A percentile compares a stretch with the other conserved stretches of the same genome.
These are phyloP conservation scores for Cornus controversa DNA, from an alignment of 148 eudicot species.

Conservation along the genomic window DNA sequence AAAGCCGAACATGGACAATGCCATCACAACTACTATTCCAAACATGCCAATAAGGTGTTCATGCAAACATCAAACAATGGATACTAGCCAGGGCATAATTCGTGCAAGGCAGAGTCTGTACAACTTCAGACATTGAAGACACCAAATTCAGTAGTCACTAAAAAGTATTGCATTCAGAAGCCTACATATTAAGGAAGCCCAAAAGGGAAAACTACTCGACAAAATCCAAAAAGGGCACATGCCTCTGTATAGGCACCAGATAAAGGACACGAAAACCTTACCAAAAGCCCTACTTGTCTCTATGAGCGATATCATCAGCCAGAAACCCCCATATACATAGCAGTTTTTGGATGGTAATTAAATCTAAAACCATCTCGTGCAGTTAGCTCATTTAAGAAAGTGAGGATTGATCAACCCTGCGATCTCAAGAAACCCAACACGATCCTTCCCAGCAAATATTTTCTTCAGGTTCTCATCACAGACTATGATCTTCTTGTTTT, in stretches of 20 bases:
- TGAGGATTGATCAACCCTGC: constrained; percentile 76
- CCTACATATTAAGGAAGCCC: not conserved
- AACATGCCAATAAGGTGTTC: too few relatives aligned
- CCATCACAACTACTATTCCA: too few relatives aligned
- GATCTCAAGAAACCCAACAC: constrained; percentile 77
- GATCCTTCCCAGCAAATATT: constrained; percentile 70
- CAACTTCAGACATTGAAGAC: not conserved
- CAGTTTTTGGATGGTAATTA: not conserved
- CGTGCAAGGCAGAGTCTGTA: not conserved
- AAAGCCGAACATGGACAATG: too few relatives aligned
- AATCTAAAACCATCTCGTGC: constrained; percentile 6
- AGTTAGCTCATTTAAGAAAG: constrained; percentile 41
- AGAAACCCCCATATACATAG: constrained; percentile 24
- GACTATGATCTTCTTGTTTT: constrained; percentile 67
- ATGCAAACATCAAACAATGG: too few relatives aligned
- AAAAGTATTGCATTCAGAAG: not conserved
- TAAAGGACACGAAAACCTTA: not conserved
- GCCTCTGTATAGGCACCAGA: not conserved
- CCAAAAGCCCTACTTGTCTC: constrained; percentile 14
- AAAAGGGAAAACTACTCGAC: not conserved
- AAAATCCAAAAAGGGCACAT: not conserved
- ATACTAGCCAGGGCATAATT: not conserved
- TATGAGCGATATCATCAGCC: constrained; percentile 4
- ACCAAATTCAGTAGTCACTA: not conserved
- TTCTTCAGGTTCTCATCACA: constrained; percentile 92